Evolutionary conservation across 371 early-diverging fungal genomes (phyloP).

Genomic region (Circinella umbellata): DNA sequence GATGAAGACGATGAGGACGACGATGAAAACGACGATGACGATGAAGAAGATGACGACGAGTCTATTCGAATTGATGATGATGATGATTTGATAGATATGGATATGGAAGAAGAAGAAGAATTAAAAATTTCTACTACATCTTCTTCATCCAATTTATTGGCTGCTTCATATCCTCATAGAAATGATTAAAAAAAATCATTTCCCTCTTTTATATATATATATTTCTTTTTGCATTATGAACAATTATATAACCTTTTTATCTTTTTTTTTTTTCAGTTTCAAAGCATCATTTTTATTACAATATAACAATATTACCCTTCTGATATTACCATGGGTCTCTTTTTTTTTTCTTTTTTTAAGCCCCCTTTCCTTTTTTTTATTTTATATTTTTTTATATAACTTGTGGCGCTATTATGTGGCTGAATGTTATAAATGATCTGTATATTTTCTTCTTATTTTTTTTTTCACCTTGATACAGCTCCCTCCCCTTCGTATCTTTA

Average conservation of each 20-base stretch:
- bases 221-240: neutral
- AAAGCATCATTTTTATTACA: neutral
- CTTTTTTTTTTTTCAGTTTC: neutral
- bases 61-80: constrained; percentile 23
- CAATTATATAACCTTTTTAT: neutral
- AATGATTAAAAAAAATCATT: neutral
- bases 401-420: neutral
- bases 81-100: constrained; percentile 15
- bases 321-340: too few relatives aligned
- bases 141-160: constrained; percentile 6
- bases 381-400: neutral
- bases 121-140: constrained; percentile 10
- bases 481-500: too few relatives aligned
- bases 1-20: constrained; percentile 16
- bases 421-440: neutral
- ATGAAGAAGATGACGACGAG: constrained; percentile 11
- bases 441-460: neutral
- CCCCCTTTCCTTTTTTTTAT: neutral
- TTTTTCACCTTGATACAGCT: neutral
- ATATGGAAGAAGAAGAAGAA: neutral
- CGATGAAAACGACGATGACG: too few relatives aligned
- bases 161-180: constrained; percentile 12
- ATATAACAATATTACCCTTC: too few relatives aligned
- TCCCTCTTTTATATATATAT: too few relatives aligned
- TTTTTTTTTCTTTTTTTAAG: neutral